Percentiles rank a stretch among this genome's conserved stretches.
Evolutionary conservation across 345 rosid genomes (phyloP).

Genomic region (Rubroshorea leprosula): DNA sequence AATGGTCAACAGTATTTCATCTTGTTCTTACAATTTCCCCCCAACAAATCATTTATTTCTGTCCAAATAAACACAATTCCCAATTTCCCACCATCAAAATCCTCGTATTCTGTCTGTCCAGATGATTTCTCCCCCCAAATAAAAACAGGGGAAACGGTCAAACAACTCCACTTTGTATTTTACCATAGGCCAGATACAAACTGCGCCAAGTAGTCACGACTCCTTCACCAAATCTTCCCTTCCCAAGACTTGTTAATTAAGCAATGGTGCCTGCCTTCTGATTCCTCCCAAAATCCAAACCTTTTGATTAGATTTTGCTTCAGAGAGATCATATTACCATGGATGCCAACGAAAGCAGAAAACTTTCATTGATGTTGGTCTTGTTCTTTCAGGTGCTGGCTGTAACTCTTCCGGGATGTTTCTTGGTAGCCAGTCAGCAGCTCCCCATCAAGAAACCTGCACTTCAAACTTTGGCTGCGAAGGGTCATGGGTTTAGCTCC

Average conservation of each 20-base stretch:
- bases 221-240: neutral
- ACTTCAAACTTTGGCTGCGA: neutral
- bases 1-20: too few relatives aligned
- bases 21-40: too few relatives aligned
- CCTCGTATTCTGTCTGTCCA: too few relatives aligned
- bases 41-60: too few relatives aligned
- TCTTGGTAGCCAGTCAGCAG: constrained; percentile 28
- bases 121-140: too few relatives aligned
- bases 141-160: too few relatives aligned
- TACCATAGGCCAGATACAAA: neutral
- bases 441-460: neutral
- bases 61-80: too few relatives aligned
- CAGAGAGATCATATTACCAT: constrained; percentile 18
- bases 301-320: neutral
- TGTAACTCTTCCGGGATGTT: constrained; percentile 21
- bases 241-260: too few relatives aligned
- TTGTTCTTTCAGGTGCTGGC: constrained; percentile 9
- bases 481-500: constrained; percentile 25
- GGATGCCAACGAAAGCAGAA: constrained; percentile 1
- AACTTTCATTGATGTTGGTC: neutral
- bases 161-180: neutral
- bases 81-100: too few relatives aligned
- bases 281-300: neutral
- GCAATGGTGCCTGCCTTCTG: neutral
- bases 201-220: neutral